Base-by-base conservation (phyloP, 352 stramenopile genomes). In the Blastocystis sp. region DNA sequence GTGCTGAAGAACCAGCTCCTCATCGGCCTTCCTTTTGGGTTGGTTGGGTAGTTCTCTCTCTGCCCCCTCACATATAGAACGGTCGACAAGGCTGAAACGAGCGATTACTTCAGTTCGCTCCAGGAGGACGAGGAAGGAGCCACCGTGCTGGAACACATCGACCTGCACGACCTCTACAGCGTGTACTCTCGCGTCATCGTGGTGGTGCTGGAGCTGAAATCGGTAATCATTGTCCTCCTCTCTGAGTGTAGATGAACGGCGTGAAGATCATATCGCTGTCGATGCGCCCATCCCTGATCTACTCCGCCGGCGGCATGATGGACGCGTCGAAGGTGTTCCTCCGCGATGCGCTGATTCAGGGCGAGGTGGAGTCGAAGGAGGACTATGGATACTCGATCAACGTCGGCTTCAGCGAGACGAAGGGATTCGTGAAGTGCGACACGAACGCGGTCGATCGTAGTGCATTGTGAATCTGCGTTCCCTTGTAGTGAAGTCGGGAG, bases 311-410 rank as follows among this genome's bases (percentile, higher is more conserved):
- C 45, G 50, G 37, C 0, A 24, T 35, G 24, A 2, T 24, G 13
- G 37, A 66, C 33, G 24, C 29, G 24, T 37, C n/a, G 16, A 66
- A 85, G 37, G 29, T 26, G 3, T 41, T 85, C 16, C 31, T 67
- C 13, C 39, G 29, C 24, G 79, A 89, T 55, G 60, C 55, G 39
- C n/a, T 80, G 31, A 37, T 89, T 10, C 79, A 89, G 41, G 79
- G 63, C 29, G 79, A 89, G 51, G 65, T 89, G 9, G 33, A 50
- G 9, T 19, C 29, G 26, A 77, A 89, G 50, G 79, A 80, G 26
- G 79, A 89, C 21, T 80, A 89, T 31, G 79, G 79, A 10, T 89
- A 89, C 55, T 61, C 67, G 2, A 31, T 89, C 3, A 89, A 78
- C 70, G 37, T 89, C n/a, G 79, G 79, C 12, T 77, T 89, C 29